These are phyloP conservation scores for Xanthoconium purpureum DNA, from an alignment of 768 basidiomycete species.

Conservation along the genomic window DNA sequence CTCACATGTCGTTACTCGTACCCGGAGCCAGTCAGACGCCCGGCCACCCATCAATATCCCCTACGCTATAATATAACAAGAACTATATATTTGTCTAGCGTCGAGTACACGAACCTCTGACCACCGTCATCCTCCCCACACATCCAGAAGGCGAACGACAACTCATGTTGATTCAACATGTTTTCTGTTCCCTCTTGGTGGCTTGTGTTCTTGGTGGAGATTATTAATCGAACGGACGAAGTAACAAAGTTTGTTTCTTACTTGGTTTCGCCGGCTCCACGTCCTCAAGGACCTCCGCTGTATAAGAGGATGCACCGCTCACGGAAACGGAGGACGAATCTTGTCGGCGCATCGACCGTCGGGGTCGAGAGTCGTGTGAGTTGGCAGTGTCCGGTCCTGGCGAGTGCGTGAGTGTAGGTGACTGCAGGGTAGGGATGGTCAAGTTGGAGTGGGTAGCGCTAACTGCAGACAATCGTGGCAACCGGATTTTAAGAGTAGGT, in stretches of 20 bases:
- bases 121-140: conserved; percentile 4
- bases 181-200: conserved; percentile 23
- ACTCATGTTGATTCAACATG: conserved; percentile 18
- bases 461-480: conserved; percentile 32
- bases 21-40: not conserved
- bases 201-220: conserved; percentile 19
- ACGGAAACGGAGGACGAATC: conserved; percentile 32
- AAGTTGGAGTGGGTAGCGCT: conserved; percentile 24
- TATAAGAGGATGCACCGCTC: conserved; percentile 31
- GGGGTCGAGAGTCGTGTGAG: conserved; percentile 26
- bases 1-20: no score
- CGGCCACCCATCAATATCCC: not conserved
- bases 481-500: conserved; percentile 34
- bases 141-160: not conserved
- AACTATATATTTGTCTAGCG: conserved; percentile 22
- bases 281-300: conserved; percentile 28
- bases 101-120: conserved; percentile 18
- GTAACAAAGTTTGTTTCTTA: conserved; percentile 13
- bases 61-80: conserved; percentile 21
- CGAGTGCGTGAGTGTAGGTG: conserved; percentile 18
- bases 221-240: not conserved
- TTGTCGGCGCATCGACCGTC: conserved; percentile 26
- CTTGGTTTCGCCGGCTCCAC: conserved; percentile 27
- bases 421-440: conserved; percentile 19
- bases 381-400: conserved; percentile 21